These are phyloP conservation scores for Pyrus communis DNA, from an alignment of 306 rosid genomes.

Conservation along the genomic window DNA sequence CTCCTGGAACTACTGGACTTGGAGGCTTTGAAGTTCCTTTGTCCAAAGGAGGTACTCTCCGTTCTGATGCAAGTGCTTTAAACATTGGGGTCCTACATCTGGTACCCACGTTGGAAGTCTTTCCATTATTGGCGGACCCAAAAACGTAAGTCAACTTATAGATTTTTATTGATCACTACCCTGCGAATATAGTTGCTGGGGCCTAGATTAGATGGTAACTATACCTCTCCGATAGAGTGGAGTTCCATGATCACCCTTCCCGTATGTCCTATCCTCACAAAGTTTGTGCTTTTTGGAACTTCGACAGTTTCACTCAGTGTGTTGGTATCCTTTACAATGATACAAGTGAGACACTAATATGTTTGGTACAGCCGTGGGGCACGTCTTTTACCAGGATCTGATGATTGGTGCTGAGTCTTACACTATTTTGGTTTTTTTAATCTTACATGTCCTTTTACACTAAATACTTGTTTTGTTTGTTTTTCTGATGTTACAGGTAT, in stretches of 20 bases:
- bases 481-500: conserved; percentile 47
- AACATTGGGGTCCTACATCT: conserved; percentile 94
- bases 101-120: conserved; percentile 91
- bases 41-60: conserved; percentile 77
- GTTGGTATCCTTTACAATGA: not conserved
- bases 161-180: not conserved
- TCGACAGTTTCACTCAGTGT: not conserved
- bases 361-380: not conserved
- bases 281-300: not conserved
- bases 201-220: not conserved
- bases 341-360: not conserved
- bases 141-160: conserved; percentile 51
- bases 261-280: not conserved
- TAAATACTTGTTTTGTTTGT: not conserved
- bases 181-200: not conserved
- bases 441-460: not conserved
- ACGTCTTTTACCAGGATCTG: not conserved
- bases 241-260: not conserved
- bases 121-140: conserved; percentile 76
- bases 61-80: conserved; percentile 95
- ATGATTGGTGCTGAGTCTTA: not conserved
- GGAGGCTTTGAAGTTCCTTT: conserved; percentile 97
- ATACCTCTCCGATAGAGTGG: not conserved
- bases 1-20: conserved; percentile 93
- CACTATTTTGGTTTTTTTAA: not conserved